Base-by-base conservation (phyloP, 2,329 filamentous ascomycete species). In the Talaromyces verruculosus region DNA sequence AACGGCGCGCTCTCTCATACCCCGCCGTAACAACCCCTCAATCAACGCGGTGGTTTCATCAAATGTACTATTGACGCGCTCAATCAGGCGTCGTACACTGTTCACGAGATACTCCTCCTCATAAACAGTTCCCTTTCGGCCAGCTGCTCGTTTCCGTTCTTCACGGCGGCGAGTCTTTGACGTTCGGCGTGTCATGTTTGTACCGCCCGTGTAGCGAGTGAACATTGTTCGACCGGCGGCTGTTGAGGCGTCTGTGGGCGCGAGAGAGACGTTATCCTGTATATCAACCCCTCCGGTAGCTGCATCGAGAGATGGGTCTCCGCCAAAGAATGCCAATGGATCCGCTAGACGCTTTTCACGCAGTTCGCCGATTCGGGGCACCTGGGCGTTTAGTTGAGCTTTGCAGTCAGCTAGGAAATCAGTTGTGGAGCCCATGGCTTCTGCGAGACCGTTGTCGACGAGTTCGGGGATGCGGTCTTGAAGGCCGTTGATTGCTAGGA, bases 51-150 rank as follows among this genome's bases (percentile, higher is more conserved):
- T 85, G 0, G 92, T 87, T 76, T 99, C 95, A 0, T 86, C 84
- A 61, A 88, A 85, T 2, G 89, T 85, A 25, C 83, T 83, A 76
- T 93, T 92, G 25, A 97, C 87, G 41, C 93, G 85, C 76, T 96
- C 92, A 15, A 97, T 87, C 39, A 99, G 84, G 28, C 95, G 84
- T 13, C 89, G 87, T 41, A 98, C 88, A 71, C 90, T 94, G 76
- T 93, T 95, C 66, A 97, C 89, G 5, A 99, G 86, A 77, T 99
- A 99, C 78, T 98, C 95, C 75, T 98, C 94, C 78, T 99, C 95
- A 77, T 99, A 99, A 5, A 99, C 91, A 17, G 92, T 97, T 11
- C 95, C 95, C 82, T 98, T 98, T 77, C 97, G 94, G 28, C 95
- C 95, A 7, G 92, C 84, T 0, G 95, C 95, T 17, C 94, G 88